Evolutionary conservation across 2,329 filamentous ascomycete genomes (phyloP).

Genomic region (Lachnellula hyalina): DNA sequence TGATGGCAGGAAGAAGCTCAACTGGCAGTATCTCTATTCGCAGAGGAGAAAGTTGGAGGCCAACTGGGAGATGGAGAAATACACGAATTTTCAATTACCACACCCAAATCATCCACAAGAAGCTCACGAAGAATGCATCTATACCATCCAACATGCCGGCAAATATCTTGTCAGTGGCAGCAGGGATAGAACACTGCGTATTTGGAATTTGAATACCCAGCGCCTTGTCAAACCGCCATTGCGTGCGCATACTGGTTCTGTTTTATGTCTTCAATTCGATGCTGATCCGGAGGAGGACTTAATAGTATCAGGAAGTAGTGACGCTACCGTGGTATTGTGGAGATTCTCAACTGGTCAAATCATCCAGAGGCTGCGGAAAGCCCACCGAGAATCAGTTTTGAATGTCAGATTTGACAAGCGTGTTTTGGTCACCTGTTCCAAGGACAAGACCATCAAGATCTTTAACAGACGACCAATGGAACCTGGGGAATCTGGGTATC

Average conservation of each 20-base stretch:
- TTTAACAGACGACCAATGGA: slow-evolving; percentile 76
- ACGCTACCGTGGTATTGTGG: slow-evolving; percentile 88
- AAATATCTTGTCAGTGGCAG: slow-evolving; percentile 91
- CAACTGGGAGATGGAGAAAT: slow-evolving; percentile 85
- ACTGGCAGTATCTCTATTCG: slow-evolving; percentile 91
- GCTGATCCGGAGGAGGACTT: slow-evolving; percentile 80
- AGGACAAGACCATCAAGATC: slow-evolving; percentile 94
- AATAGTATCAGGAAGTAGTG: slow-evolving; percentile 92
- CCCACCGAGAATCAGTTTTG: slow-evolving; percentile 85
- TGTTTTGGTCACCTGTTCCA: slow-evolving; percentile 92
- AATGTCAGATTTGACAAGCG: slow-evolving; percentile 90
- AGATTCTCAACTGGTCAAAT: slow-evolving; percentile 84
- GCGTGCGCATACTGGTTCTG: slow-evolving; percentile 73
- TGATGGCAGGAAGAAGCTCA: slow-evolving; percentile 56
- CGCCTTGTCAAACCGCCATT: slow-evolving; percentile 72
- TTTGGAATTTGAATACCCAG: slow-evolving; percentile 83
- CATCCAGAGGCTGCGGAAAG: slow-evolving; percentile 67
- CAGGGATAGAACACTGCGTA: slow-evolving; percentile 77
- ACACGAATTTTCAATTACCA: slow-evolving; percentile 82
- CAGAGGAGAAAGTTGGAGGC: slow-evolving; percentile 79
- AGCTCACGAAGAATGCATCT: slow-evolving; percentile 88
- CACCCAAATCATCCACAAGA: slow-evolving; percentile 76
- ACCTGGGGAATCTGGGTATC: slow-evolving; percentile 54
- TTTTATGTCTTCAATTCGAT: slow-evolving; percentile 93
- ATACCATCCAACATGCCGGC: slow-evolving; percentile 83